Evolutionary conservation across 2,329 filamentous ascomycete genomes (phyloP).

Genomic region (Passalora sequoiae): DNA sequence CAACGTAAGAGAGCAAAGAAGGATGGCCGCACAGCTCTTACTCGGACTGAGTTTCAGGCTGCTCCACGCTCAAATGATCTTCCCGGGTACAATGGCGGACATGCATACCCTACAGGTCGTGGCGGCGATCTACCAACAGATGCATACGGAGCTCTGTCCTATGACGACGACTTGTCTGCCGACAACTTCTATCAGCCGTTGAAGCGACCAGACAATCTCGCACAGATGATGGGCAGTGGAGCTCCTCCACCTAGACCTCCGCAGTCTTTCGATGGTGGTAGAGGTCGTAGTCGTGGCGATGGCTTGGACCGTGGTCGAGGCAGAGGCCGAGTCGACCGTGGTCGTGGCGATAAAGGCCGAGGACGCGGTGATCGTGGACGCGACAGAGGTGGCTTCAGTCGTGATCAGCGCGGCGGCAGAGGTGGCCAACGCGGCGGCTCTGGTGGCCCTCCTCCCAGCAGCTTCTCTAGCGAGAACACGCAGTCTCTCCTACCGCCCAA

Average conservation of each 20-base stretch:
- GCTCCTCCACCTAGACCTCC: conserved; percentile 23
- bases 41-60: conserved; percentile 19
- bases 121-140: conserved; percentile 23
- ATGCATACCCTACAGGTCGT: conserved; percentile 11
- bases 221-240: conserved; percentile 40
- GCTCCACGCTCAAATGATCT: conserved; percentile 5
- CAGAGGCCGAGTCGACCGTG: conserved; percentile 28
- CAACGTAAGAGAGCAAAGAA: conserved; percentile 33
- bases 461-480: conserved; percentile 11
- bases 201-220: conserved; percentile 44
- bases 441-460: conserved; percentile 15
- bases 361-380: conserved; percentile 25
- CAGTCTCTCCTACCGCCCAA: conserved; percentile 9
- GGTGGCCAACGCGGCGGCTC: conserved; percentile 5
- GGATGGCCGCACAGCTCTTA: conserved; percentile 22
- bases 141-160: conserved; percentile 30
- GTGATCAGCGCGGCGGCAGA: conserved; percentile 15
- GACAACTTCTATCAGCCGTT: conserved; percentile 46
- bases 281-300: conserved; percentile 31
- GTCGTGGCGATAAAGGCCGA: conserved; percentile 22
- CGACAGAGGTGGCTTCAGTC: conserved; percentile 17
- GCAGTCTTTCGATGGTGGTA: conserved; percentile 32
- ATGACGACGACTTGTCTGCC: conserved; percentile 40
- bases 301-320: conserved; percentile 11
- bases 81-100: conserved; percentile 11